Evolutionary conservation across 441 rosid genomes (phyloP), one percentile per base, ranked within the genome.

Genomic region (Corymbia citriodora): DNA sequence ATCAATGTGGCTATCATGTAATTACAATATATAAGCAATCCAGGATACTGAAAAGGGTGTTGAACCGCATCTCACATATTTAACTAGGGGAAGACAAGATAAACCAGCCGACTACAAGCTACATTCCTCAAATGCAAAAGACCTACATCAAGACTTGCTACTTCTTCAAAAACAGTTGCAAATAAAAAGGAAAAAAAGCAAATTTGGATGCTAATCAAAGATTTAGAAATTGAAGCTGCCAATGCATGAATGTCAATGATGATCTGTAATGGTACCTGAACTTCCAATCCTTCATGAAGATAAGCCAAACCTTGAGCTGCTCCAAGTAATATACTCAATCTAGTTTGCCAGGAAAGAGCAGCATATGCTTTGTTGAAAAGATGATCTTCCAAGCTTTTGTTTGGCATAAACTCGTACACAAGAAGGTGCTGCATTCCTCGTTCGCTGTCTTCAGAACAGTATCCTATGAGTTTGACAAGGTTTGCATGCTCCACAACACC

Each of bases 351-450:
- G 5, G 99, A 93, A 79, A 98, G 94, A 89, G 95, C 59, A 29
- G 93, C 92, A 10, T 92, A 89, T 50, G 93, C 93, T 89, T 88
- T 95, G 9, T 89, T 90, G 87, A 97, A 96, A n/a, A 97, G 97
- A 94, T 96, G 98, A 74, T 96, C 97, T 85, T 97, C 99, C 87
- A 98, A 93, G 93, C 99, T 97, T 88, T 90, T 94, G 90, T 96
- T 96, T 11, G 95, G 94, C 99, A 98, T 95, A 88, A 90, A 97
- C 93, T 98, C 98, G 29, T 98, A 98, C 31, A 96, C 98, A 31
- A 98, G 93, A 88, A 98, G 93, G 70, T 97, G 93, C 72, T 98
- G 99, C 33, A 95, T 96, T 90, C 97, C 99, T 45, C 94, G 93
- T 92, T 97, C 96, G 6, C 93, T 93, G 27, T 98, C 98, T 1